Percentiles rank a stretch among this genome's conserved stretches.
Conservation (phyloP, 352 stramenopile species). For the Phytophthora pluvialis region DNA sequence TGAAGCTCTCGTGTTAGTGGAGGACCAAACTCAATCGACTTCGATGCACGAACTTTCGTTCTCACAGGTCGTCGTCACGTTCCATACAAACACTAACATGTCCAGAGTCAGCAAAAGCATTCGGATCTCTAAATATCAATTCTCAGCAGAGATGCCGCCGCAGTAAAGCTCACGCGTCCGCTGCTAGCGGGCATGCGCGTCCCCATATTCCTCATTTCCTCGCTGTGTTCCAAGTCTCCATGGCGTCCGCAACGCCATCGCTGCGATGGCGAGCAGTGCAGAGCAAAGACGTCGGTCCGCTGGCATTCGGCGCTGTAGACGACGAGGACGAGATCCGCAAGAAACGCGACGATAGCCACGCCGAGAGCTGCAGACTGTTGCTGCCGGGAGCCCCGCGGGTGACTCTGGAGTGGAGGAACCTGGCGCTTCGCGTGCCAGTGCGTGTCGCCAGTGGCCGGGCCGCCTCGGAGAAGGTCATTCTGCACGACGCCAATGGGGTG, state of each 20-base stretch:
- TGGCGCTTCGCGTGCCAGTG: background rate
- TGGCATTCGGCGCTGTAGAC: constrained; percentile 7
- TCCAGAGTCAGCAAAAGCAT: background rate
- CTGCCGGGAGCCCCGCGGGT: constrained; percentile 5
- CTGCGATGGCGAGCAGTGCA: constrained; percentile 13
- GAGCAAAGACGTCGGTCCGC: constrained; percentile 1
- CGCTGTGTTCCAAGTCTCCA: background rate
- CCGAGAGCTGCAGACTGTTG: background rate
- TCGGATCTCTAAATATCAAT: background rate
- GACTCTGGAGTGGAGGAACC: background rate
- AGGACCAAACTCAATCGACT: background rate
- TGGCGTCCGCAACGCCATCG: background rate
- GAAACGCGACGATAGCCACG: background rate
- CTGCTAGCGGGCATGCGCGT: background rate
- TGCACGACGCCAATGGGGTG: constrained; percentile 51
- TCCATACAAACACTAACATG: background rate
- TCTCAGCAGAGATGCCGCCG: background rate
- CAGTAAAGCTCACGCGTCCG: constrained; percentile 11
- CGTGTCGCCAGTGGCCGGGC: background rate
- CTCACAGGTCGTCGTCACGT: background rate
- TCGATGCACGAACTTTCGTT: background rate
- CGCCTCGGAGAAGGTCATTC: constrained; percentile 43
- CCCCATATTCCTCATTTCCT: constrained; percentile 1
- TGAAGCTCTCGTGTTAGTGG: no score
- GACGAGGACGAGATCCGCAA: constrained; percentile 16